phyloP scores from a whole-genome alignment of 1,139 yeast species.

The Saccharomyces hybrid region DNA sequence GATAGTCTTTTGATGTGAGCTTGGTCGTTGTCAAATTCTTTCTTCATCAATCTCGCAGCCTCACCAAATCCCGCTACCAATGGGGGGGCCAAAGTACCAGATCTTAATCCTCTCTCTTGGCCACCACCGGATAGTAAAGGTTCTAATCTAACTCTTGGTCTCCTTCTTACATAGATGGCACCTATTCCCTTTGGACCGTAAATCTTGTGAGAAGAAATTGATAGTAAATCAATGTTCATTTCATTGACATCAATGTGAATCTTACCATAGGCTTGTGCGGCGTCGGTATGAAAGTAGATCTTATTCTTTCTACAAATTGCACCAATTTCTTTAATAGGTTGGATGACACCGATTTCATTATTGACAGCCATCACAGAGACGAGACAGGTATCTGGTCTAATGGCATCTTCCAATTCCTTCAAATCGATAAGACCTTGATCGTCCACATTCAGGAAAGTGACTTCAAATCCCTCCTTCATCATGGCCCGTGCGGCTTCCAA shows the following conservation, averaged over 20 bases:
- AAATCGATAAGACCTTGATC: constrained; percentile 72
- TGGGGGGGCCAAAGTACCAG: constrained; percentile 96
- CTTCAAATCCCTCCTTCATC: constrained; percentile 96
- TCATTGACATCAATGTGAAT: constrained; percentile 88
- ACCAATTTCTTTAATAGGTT: constrained; percentile 93
- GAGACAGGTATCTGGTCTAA: constrained; percentile 83
- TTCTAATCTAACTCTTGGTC: constrained; percentile 96
- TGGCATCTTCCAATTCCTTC: constrained; percentile 71
- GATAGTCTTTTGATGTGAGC: constrained; percentile 66
- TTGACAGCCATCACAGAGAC: constrained; percentile 98
- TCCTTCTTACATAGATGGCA: constrained; percentile 89
- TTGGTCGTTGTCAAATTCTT: constrained; percentile 69
- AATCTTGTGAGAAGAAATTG: constrained; percentile 91
- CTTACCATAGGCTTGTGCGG: constrained; percentile 96
- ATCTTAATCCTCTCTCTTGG: constrained; percentile 95
- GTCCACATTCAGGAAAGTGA: constrained; percentile 82
- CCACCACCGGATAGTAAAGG: constrained; percentile 98
- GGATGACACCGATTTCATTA: constrained; percentile 96
- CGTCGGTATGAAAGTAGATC: constrained; percentile 97
- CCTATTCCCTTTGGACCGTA: constrained; percentile 99
- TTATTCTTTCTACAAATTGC: constrained; percentile 75
- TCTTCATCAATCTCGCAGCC: constrained; percentile 77
- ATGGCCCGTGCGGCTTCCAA: constrained; percentile 89
- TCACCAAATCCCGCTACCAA: constrained; percentile 95
- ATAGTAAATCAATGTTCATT: constrained; percentile 85